These are phyloP conservation scores for Penicillium tannophilum DNA, from an alignment of 495 filamentous ascomycete genomes.

Conservation along the genomic window DNA sequence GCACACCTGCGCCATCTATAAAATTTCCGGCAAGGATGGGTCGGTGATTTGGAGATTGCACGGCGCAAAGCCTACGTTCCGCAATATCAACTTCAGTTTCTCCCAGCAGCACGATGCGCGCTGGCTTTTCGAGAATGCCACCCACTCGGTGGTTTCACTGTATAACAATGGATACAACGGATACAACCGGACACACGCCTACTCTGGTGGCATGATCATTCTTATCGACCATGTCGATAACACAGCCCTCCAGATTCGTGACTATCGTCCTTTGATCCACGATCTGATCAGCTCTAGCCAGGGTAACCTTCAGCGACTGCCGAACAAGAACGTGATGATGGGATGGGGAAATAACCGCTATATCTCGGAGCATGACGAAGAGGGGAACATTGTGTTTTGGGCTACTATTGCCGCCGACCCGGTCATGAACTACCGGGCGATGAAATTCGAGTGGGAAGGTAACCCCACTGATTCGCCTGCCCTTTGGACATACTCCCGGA, in stretches of 20 bases:
- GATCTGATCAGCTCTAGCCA: constrained; percentile 59
- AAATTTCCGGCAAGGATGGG: constrained; percentile 61
- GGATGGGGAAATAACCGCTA: constrained; percentile 63
- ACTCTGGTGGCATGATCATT: constrained; percentile 61
- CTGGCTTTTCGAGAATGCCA: constrained; percentile 53
- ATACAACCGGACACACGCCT: constrained; percentile 47
- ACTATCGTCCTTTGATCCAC: constrained; percentile 42
- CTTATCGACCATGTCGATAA: constrained; percentile 54
- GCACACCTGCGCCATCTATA: constrained; percentile 59
- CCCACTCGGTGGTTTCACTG: constrained; percentile 53
- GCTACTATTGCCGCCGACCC: constrained; percentile 36
- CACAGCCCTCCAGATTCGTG: constrained; percentile 49
- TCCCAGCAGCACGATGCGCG: constrained; percentile 66
- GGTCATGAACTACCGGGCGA: constrained; percentile 49
- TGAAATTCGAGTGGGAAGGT: constrained; percentile 49
- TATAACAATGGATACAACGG: constrained; percentile 60
- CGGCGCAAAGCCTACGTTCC: constrained; percentile 51
- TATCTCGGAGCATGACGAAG: constrained; percentile 57
- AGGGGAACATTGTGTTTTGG: constrained; percentile 57
- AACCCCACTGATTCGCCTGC: constrained; percentile 47
- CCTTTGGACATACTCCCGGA: constrained; percentile 45
- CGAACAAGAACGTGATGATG: constrained; percentile 57
- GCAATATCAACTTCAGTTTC: constrained; percentile 56
- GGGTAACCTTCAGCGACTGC: constrained; percentile 60
- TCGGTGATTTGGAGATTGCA: constrained; percentile 60